Evolutionary conservation across 2,329 filamentous ascomycete genomes (phyloP).

Genomic region (Cladorrhinum sp.): DNA sequence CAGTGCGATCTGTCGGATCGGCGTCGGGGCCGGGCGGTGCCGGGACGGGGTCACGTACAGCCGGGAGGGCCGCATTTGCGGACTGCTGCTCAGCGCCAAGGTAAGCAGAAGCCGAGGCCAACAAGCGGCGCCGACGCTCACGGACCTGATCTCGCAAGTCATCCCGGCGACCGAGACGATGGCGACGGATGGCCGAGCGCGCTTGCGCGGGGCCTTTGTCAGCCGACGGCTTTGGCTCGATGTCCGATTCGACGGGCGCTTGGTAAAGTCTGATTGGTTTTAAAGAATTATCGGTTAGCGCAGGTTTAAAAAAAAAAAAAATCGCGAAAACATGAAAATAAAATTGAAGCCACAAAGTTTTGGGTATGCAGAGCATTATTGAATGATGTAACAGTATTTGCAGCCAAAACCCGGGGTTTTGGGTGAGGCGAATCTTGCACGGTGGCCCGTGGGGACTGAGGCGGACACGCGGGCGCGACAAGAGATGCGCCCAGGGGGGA

Average conservation of each 20-base stretch:
- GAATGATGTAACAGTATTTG: constrained; percentile 7
- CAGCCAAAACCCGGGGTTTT: not conserved
- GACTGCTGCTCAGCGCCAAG: constrained; percentile 2
- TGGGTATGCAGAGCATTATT: not conserved
- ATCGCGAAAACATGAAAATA: no score
- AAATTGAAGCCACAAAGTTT: no score
- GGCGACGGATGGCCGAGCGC: constrained; percentile 31
- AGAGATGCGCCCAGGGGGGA: constrained; percentile 15
- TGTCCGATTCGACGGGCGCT: constrained; percentile 32
- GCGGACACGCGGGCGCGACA: constrained; percentile 17
- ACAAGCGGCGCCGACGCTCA: constrained; percentile 26
- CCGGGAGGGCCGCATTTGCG: not conserved
- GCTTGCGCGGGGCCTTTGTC: constrained; percentile 28
- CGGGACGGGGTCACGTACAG: constrained; percentile 1
- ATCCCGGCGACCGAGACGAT: constrained; percentile 10
- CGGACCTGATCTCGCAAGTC: constrained; percentile 17
- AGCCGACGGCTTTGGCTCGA: constrained; percentile 27
- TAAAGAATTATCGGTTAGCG: constrained; percentile 17
- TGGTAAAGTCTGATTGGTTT: constrained; percentile 31
- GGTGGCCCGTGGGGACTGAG: constrained; percentile 17
- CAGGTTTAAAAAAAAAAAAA: constrained; percentile 2
- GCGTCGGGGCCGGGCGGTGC: not conserved
- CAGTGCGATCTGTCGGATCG: constrained; percentile 3
- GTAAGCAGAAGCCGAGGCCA: constrained; percentile 14
- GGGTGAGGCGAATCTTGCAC: constrained; percentile 6